Base-by-base conservation (phyloP, 371 early-diverging fungal genomes). In the Mortierella sp. region DNA sequence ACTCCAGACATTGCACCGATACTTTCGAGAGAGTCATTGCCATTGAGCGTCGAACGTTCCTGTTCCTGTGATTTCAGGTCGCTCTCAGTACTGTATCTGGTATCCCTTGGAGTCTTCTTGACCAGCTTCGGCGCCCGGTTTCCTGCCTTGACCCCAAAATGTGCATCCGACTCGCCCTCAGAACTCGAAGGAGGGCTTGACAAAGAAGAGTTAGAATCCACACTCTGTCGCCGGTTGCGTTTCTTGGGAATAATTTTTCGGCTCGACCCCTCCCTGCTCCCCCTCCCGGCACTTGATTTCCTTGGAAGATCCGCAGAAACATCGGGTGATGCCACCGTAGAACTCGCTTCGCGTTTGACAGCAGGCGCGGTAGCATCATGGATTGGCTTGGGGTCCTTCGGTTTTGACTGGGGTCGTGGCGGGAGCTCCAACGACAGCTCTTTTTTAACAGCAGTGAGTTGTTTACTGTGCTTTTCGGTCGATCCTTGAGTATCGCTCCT, bases 111-210 rank as follows among this genome's bases (percentile, higher is more conserved):
- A 1, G 81, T 72, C 54, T 84, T 81, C 79, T 85, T 85, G 35
- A 77, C 58, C 51, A 82, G 54, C 72, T 85, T 85, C 63, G 75
- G 82, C 38, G 86, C 86, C 12, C 86, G 58, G 29, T 72, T 60
- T 11, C 86, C 86, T 27, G 43, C 76, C 11, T 35, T 73, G 41
- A 41, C 70, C 1, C 49, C 21, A n/a, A 18, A 48, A 12, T 74
- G 77, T 24, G 75, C 70, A 35, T 79, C 86, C 1, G 82, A 78
- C n/a, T 85, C 86, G 24, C 71, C 74, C 11, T 77, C 86, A 14
- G 79, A 81, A 68, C 82, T 79, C 2, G 86, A 79, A 12, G 86
- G 86, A 68, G 86, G 86, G 72, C 79, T 79, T 18, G 86, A 85
- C 1, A 85, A 55, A 2, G 86, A 85, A 1, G 82, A 82, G 60